Conservation (phyloP, 108 stramenopile genomes). For the Fistulifera solaris region DNA sequence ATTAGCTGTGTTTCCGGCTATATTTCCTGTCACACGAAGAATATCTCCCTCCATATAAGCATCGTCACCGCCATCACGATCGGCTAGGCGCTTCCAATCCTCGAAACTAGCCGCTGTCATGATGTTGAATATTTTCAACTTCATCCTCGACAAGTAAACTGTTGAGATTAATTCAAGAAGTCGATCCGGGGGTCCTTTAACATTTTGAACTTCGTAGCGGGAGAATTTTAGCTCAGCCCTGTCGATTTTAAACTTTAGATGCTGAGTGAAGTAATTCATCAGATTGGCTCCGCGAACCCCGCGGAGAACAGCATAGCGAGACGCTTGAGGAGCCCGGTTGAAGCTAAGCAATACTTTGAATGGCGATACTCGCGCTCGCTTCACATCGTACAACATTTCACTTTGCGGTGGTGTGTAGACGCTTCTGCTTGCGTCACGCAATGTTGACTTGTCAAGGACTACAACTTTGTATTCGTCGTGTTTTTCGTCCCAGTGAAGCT, state of each 20-base stretch:
- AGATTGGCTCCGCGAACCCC: constrained; percentile 51
- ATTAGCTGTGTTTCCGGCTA: constrained; percentile 67
- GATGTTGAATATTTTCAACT: constrained; percentile 65
- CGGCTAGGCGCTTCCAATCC: constrained; percentile 78
- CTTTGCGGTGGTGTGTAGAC: constrained; percentile 58
- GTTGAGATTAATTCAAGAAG: constrained; percentile 62
- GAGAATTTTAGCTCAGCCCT: constrained; percentile 69
- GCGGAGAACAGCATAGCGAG: constrained; percentile 44
- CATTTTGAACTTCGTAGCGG: constrained; percentile 50
- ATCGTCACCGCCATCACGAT: constrained; percentile 70
- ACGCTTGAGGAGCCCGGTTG: constrained; percentile 59
- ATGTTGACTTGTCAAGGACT: constrained; percentile 25
- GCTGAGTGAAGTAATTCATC: constrained; percentile 69
- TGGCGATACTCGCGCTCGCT: constrained; percentile 61
- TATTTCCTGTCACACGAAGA: constrained; percentile 70
- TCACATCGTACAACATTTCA: constrained; percentile 62
- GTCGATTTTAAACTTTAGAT: constrained; percentile 74
- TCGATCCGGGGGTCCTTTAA: constrained; percentile 76
- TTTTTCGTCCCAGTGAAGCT: constrained; percentile 60
- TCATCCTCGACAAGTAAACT: constrained; percentile 66
- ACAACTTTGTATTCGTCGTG: constrained; percentile 51
- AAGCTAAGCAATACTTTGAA: constrained; percentile 65
- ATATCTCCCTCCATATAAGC: constrained; percentile 81
- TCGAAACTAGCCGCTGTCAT: constrained; percentile 75
- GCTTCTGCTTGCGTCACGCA: constrained; percentile 8